phyloP scores from a whole-genome alignment of 2,329 filamentous ascomycete species.

The Colletotrichum navitas region DNA sequence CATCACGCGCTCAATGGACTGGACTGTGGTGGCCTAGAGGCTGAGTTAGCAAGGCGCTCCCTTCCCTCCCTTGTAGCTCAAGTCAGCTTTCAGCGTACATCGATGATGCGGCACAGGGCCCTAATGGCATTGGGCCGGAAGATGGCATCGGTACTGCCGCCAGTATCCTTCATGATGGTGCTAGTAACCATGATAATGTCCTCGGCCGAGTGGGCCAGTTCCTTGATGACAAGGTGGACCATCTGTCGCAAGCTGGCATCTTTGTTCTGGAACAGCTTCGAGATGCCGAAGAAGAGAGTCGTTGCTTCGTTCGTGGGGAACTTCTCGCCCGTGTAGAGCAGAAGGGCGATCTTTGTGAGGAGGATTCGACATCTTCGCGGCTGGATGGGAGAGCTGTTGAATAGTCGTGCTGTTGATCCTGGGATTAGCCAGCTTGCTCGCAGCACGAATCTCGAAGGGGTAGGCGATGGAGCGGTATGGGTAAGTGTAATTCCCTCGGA shows the following conservation, averaged over 20 bases:
- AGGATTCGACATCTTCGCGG: conserved; percentile 97
- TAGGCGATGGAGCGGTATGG: conserved; percentile 11
- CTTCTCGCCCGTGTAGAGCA: conserved; percentile 96
- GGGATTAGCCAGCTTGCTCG: conserved; percentile 41
- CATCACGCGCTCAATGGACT: conserved; percentile 97
- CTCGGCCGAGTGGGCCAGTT: conserved; percentile 93
- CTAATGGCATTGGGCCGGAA: conserved; percentile 97
- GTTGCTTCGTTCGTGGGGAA: conserved; percentile 98
- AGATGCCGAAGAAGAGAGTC: conserved; percentile 98
- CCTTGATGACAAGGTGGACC: conserved; percentile 98
- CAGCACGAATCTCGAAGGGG: conserved; percentile 23
- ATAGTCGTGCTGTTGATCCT: conserved; percentile 81
- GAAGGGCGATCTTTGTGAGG: conserved; percentile 95
- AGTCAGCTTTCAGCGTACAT: conserved; percentile 68
- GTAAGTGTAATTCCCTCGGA: neutral
- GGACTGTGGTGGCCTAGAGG: conserved; percentile 86
- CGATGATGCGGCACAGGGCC: conserved; percentile 95
- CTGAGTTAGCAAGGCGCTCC: conserved; percentile 27
- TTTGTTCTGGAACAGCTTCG: conserved; percentile 99
- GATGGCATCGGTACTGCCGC: conserved; percentile 91
- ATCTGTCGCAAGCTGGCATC: conserved; percentile 98
- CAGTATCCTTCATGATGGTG: conserved; percentile 99
- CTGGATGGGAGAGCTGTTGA: conserved; percentile 97
- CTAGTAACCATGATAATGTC: conserved; percentile 99
- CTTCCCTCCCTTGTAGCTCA: conserved; percentile 21